These are phyloP conservation scores for Ustilago vetiveriae DNA, from an alignment of 1,284 basidiomycete genomes.

Conservation along the genomic window DNA sequence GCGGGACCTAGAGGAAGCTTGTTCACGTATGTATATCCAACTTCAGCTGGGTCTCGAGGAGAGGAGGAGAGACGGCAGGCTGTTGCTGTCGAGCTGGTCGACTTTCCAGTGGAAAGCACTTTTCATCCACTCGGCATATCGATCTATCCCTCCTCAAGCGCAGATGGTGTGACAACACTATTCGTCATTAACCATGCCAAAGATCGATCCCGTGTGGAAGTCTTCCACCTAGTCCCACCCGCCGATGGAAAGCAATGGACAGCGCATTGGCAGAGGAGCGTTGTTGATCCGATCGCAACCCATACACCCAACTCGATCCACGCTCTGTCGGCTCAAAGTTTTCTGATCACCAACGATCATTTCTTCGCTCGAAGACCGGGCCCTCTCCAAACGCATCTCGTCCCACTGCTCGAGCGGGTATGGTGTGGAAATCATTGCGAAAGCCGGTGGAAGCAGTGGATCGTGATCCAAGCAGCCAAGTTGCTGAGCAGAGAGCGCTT, in stretches of 20 bases:
- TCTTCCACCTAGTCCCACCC: slow-evolving; percentile 16
- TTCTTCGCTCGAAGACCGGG: slow-evolving; percentile 72
- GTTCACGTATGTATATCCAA: slow-evolving; percentile 24
- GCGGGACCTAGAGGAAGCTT: slow-evolving; percentile 15
- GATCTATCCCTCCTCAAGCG: background rate
- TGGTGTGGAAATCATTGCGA: too few relatives aligned
- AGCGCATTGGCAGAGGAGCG: slow-evolving; percentile 13
- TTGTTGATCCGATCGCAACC: slow-evolving; percentile 38
- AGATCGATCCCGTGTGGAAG: slow-evolving; percentile 12
- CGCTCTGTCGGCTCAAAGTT: slow-evolving; percentile 73
- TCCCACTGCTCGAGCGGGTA: slow-evolving; percentile 3
- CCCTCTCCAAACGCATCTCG: slow-evolving; percentile 3
- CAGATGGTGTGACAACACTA: background rate
- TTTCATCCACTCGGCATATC: slow-evolving; percentile 45
- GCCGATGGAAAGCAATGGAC: slow-evolving; percentile 4
- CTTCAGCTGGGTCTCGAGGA: background rate
- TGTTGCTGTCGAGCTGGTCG: slow-evolving; percentile 8
- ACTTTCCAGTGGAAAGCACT: slow-evolving; percentile 10
- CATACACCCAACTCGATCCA: slow-evolving; percentile 73
- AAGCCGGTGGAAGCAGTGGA: background rate
- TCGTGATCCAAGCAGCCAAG: background rate
- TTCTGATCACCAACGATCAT: slow-evolving; percentile 78
- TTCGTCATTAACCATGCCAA: slow-evolving; percentile 35
- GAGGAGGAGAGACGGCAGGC: too few relatives aligned
- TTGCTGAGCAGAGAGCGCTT: background rate